phyloP scores from a whole-genome alignment of 2,329 filamentous ascomycete species.

The Colletotrichum cordylinicola region DNA sequence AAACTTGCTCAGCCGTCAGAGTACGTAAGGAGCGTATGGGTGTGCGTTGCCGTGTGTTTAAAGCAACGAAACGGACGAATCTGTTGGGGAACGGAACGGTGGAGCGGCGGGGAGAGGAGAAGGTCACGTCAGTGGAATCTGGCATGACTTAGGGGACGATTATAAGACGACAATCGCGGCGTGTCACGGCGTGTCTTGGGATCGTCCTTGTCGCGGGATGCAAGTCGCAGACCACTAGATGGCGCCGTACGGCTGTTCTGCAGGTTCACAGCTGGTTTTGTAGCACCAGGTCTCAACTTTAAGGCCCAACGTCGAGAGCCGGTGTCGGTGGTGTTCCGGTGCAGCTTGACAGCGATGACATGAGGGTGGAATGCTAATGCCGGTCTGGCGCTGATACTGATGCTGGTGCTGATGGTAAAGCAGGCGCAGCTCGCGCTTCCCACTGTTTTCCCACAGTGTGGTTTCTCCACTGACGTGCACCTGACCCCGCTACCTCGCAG shows the following conservation, averaged over 20 bases:
- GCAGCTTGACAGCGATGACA: neutral
- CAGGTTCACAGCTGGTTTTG: neutral
- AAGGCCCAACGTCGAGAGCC: neutral
- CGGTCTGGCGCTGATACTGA: neutral
- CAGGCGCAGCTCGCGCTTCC: slow-evolving; percentile 12
- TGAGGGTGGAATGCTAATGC: neutral
- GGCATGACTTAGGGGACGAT: slow-evolving; percentile 15
- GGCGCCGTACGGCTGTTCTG: neutral
- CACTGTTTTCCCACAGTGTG: neutral
- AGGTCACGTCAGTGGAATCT: slow-evolving; percentile 8
- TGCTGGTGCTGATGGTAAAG: neutral
- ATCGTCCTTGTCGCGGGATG: slow-evolving; percentile 16
- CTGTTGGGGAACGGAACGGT: slow-evolving; percentile 1
- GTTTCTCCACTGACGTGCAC: slow-evolving; percentile 1
- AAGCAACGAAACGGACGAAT: neutral
- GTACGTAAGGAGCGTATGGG: neutral
- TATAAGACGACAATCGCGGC: slow-evolving; percentile 16
- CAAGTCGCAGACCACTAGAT: slow-evolving; percentile 8
- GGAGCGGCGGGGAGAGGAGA: neutral
- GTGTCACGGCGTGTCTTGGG: slow-evolving; percentile 13
- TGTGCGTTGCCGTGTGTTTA: neutral
- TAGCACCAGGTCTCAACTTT: neutral
- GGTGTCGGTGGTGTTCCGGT: slow-evolving; percentile 2
- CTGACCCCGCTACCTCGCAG: slow-evolving; percentile 7
- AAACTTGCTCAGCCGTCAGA: neutral